Conservation (phyloP, 192 early-diverging fungal species). For the Linnemannia exigua region DNA sequence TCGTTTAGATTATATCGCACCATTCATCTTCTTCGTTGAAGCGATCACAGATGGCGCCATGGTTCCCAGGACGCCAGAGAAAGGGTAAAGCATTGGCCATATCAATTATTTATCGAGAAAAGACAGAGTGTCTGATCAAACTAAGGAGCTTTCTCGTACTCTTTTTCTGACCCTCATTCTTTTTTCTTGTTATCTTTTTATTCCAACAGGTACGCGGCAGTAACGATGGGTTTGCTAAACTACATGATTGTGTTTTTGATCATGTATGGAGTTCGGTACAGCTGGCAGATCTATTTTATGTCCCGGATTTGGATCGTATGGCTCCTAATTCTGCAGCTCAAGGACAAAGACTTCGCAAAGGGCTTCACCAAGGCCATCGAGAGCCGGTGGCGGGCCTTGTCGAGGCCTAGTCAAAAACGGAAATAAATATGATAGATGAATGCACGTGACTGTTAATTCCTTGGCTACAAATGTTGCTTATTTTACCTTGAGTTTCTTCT, state of each 20-base stretch:
- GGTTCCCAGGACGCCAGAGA: conserved; percentile 68
- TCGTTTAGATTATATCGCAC: conserved; percentile 68
- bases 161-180: conserved; percentile 60
- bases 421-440: conserved; percentile 12
- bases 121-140: conserved; percentile 16
- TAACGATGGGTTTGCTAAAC: conserved; percentile 55
- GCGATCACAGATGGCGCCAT: conserved; percentile 66
- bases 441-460: neutral
- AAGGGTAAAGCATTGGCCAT: conserved; percentile 54
- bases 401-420: conserved; percentile 34
- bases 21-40: conserved; percentile 72
- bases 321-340: conserved; percentile 48
- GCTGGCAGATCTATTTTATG: conserved; percentile 72
- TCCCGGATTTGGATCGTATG: conserved; percentile 65
- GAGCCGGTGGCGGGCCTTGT: conserved; percentile 4
- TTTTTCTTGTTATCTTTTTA: too few species aligned
- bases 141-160: conserved; percentile 50
- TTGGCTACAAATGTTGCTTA: neutral
- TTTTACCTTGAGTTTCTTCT: neutral
- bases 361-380: conserved; percentile 17
- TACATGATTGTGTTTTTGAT: conserved; percentile 64
- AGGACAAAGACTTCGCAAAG: conserved; percentile 26
- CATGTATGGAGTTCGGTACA: conserved; percentile 72
- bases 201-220: conserved; percentile 56
- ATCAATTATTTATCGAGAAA: conserved; percentile 53